Base-by-base conservation (phyloP, 805 yeast species). In the Suhomyces xylopsoci region DNA sequence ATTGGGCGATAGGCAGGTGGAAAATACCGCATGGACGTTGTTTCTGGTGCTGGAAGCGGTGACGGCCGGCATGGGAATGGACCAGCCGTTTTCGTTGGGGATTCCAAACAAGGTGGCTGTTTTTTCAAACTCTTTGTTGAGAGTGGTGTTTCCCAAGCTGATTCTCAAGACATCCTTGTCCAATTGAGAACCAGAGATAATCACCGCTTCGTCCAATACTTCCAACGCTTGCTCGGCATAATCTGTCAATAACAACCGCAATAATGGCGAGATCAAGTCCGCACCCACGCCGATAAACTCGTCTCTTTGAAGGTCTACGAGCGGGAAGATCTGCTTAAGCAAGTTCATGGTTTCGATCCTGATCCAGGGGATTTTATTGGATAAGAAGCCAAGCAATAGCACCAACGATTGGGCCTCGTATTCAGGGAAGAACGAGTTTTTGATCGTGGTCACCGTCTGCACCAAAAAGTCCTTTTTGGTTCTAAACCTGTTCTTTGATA, bases 31-130 rank as follows among this genome's bases (percentile, higher is more conserved):
- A 67, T 94, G 98, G 1, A 94, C 96, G 62, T 94, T 94, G 64
- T 89, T 90, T 58, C 97, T 76, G 1, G 98, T 89, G 14, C 88
- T 81, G 0, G 96, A 87, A 0, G 97, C 90, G 1, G 94, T 86
- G 43, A 90, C 83, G 0, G 93, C 89, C 2, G 99, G 97, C 93
- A 89, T 88, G 1, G 98, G 96, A 48, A 96, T 84, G 0, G 97
- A 86, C 99, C 99, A 94, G 1, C 99, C 99, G 62, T 87, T 84
- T 10, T 89, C 96, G 55, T 88, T 93, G 0, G 99, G 98, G 22
- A 93, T 85, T 14, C 99, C 99, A 73, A 91, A 96, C 51, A 94
- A 73, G 0, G 97, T 90, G 0, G 94, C 91, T 2, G 94, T 86
- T 59, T 82, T 85, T 58, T 88, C 97, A 63, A 87, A 88, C 57